Evolutionary conservation across 2,329 filamentous ascomycete genomes (phyloP).

Genomic region (Fusarium sp.): DNA sequence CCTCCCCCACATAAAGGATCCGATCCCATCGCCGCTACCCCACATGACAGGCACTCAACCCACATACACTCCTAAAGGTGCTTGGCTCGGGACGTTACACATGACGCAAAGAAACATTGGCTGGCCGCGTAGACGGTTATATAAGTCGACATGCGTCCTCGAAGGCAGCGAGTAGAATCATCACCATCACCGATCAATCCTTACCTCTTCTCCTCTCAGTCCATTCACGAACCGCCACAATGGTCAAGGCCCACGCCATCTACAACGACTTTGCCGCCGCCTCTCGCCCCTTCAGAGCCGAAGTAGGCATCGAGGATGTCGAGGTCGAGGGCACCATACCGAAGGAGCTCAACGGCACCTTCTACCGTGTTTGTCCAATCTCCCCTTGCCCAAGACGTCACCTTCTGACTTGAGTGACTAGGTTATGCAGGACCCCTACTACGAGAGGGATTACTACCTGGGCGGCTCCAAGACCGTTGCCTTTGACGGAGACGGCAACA

Average conservation of each 20-base stretch:
- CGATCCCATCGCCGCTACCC: neutral
- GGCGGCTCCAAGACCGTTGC: neutral
- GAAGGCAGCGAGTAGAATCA: neutral
- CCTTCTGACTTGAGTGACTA: neutral
- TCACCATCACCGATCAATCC: neutral
- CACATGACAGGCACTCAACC: neutral
- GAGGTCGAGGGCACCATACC: neutral
- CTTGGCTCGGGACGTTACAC: neutral
- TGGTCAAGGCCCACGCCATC: neutral
- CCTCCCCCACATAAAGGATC: neutral
- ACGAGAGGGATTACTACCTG: neutral
- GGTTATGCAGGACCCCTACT: conserved; percentile 5
- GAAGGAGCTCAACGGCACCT: neutral
- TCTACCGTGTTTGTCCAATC: neutral
- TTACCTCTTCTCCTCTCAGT: neutral
- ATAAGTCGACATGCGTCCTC: neutral
- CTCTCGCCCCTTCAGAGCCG: neutral
- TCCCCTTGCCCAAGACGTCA: neutral
- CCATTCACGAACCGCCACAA: neutral
- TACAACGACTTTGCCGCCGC: neutral
- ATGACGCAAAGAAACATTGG: neutral
- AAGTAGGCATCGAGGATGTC: neutral
- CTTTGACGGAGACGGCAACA: conserved; percentile 8
- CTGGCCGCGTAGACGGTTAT: neutral
- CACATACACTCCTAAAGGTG: neutral